Base-by-base conservation (phyloP, 345 rosid genomes). In the Aquilaria yunnanensis region DNA sequence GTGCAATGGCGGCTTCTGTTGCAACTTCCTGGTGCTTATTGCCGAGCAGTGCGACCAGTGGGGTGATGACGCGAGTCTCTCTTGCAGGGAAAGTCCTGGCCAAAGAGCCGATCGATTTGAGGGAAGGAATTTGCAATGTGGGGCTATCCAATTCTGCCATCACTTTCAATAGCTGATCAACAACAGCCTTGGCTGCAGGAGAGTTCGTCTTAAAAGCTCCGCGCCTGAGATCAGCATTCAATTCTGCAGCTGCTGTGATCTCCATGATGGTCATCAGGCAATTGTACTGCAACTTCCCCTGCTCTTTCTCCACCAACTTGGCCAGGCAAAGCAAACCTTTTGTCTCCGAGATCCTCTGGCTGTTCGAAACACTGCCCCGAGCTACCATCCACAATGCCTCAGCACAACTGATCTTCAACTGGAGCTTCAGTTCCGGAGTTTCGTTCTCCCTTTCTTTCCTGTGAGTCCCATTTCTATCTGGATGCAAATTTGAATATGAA, bases 271-370 rank as follows among this genome's bases (percentile, higher is more conserved):
- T 78, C 96, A 89, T 89, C 1, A 37, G 43, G 3, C 43, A 37
- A 37, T 37, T 37, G 43, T 37, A 37, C 43, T 37, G 43, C 43
- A 93, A 71, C 16, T 86, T 86, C 13, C 88, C 94, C 6, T 61
- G 72, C 68, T 81, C 96, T 29, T 61, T 84, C 62, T 90, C 97
- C 1, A 93, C 87, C 64, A 90, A 74, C 71, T 87, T 93, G 0
- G 97, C 98, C 71, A 93, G 75, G 70, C 96, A 80, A 69, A 93
- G 97, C 74, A 93, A 68, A 23, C 98, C 98, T 73, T 90, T 93
- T 0, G 98, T 93, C 73, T 93, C 98, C 0, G 97, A 80, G 46
- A 93, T 84, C 65, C 82, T 80, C 80, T 72, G 77, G 72, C 97
- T 82, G 63, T 93, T 93, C 1, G 76, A 64, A 14, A 87, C 80